Evolutionary conservation across 768 basidiomycete species (phyloP).

Genomic region (Amanita rimosa): DNA sequence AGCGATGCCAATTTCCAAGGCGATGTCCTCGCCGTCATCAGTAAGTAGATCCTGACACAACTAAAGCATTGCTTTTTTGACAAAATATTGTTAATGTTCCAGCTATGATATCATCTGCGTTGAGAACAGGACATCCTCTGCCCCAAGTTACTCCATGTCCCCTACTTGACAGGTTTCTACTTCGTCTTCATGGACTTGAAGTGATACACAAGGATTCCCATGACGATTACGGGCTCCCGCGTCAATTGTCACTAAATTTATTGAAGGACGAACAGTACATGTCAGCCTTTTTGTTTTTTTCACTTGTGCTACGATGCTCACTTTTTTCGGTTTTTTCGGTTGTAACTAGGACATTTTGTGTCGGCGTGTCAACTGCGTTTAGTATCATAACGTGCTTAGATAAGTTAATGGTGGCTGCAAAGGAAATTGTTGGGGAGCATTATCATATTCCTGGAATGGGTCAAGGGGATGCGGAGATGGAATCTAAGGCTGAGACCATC

Average conservation of each 20-base stretch:
- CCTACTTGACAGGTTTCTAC: slow-evolving; percentile 34
- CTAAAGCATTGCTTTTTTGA: background rate
- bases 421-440: slow-evolving; percentile 81
- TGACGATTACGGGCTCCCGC: slow-evolving; percentile 65
- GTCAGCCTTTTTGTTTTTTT: slow-evolving; percentile 20
- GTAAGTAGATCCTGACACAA: slow-evolving; percentile 24
- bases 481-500: slow-evolving; percentile 20
- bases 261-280: slow-evolving; percentile 71
- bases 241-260: slow-evolving; percentile 59
- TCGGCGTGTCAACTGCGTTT: slow-evolving; percentile 61
- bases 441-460: slow-evolving; percentile 78
- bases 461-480: slow-evolving; percentile 19
- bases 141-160: slow-evolving; percentile 85
- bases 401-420: slow-evolving; percentile 67
- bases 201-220: slow-evolving; percentile 65
- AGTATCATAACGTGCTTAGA: slow-evolving; percentile 63
- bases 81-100: background rate
- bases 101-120: slow-evolving; percentile 71
- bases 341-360: slow-evolving; percentile 56
- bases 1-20: slow-evolving; percentile 76
- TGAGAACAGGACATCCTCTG: slow-evolving; percentile 63
- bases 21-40: slow-evolving; percentile 74
- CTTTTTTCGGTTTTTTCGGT: background rate
- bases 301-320: background rate
- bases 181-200: slow-evolving; percentile 45